Base-by-base conservation (phyloP, 768 basidiomycete genomes). In the Termitomyces eurrhizus region DNA sequence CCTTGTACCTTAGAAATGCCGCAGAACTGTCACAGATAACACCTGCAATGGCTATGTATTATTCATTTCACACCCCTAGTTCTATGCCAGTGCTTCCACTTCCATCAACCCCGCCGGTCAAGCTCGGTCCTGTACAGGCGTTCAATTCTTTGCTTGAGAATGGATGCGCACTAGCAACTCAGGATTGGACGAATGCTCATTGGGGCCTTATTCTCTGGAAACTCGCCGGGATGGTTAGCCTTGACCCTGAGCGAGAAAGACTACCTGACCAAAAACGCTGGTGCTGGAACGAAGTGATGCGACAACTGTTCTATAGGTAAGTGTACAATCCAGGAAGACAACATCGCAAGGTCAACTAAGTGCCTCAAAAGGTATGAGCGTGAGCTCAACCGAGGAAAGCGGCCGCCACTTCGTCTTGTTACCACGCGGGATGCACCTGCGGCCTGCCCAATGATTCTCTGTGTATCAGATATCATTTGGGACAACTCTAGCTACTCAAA, bases 151-250 rank as follows among this genome's bases (percentile, higher is more conserved):
- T 94, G 11, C 74, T 79, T 4, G 70, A 71, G 26, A 75, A 69
- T 9, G 91, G 89, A 0, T 95, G 93, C 63, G 70, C 67, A 2
- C 79, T 93, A 26, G 90, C 84, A 2, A 90, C 86, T 8, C 77
- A 85, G 63, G 73, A 78, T 26, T 99, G 97, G 97, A 87, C 97
- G 1, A 83, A 90, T 54, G 98, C 98, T 67, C 95, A 97, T 66
- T 99, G 94, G 92, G 72, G 76, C 11, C 74, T 95, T 49, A 85
- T 98, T 35, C 79, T 99, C 3, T 99, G 97, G 97, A 99, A 99
- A 74, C 74, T 97, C 24, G 93, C 94, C 3, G 90, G 92, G 13
- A 85, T 93, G 82, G 88, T 87, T 1, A 77, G 81, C 39, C 78
- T 94, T 1, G 86, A 92, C 60, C 94, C 95, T 4, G 71, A 79